phyloP scores from a whole-genome alignment of 129 eudicot genomes.

The Lonicera japonica region DNA sequence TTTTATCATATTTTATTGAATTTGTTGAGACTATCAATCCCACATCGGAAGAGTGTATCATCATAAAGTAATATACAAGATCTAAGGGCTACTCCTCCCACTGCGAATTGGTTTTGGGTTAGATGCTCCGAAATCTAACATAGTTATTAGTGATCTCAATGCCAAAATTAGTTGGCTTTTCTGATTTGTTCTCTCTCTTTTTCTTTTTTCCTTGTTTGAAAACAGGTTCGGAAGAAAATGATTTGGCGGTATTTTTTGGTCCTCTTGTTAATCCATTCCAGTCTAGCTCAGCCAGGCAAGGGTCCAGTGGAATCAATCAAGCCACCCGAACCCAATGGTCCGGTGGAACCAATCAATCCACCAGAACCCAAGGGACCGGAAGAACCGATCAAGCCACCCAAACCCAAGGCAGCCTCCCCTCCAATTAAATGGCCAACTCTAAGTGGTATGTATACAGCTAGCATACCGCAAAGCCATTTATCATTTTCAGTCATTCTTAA shows the following conservation, averaged over 20 bases:
- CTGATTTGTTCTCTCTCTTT: no score
- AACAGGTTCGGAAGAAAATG: conserved; percentile 39
- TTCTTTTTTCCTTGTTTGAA: conserved; percentile 1
- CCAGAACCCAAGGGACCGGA: conserved; percentile 7
- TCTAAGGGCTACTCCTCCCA: no score
- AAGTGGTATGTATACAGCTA: conserved; percentile 20
- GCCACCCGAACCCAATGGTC: conserved; percentile 4
- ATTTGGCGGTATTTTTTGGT: conserved; percentile 36
- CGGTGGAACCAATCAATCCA: conserved; percentile 11
- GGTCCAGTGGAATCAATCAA: conserved; percentile 4
- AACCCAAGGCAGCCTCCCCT: conserved; percentile 4
- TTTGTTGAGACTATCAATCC: no score
- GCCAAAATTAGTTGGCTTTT: background rate
- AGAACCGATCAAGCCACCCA: background rate
- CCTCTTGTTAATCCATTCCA: conserved; percentile 33
- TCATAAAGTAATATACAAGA: no score
- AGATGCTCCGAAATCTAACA: no score
- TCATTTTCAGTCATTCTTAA: background rate
- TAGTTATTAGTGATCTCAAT: background rate
- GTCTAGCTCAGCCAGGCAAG: conserved; percentile 17
- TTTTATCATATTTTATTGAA: no score
- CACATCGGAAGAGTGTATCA: no score
- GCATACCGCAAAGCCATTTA: background rate
- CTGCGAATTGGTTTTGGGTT: no score
- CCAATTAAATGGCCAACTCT: conserved; percentile 58